Percentiles rank a stretch among this genome's conserved stretches.
Evolutionary conservation across 1,284 basidiomycete species (phyloP).

Genomic region (Agroathelia rolfsii): DNA sequence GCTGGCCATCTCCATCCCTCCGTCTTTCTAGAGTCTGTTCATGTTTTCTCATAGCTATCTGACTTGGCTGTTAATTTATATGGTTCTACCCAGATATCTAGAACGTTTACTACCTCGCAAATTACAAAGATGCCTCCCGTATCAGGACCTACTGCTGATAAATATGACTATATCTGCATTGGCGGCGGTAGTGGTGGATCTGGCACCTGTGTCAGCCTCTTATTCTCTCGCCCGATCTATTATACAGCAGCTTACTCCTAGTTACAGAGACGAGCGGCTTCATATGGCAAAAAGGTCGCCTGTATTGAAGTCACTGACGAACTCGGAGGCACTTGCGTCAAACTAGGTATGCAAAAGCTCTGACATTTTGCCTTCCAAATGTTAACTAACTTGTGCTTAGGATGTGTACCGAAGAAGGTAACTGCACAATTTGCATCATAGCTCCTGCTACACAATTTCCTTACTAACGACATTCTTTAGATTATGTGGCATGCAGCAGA

Average conservation of each 20-base stretch:
- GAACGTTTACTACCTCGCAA: conserved; percentile 32
- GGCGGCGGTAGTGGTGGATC: conserved; percentile 82
- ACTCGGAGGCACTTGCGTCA: conserved; percentile 95
- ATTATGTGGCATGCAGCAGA: conserved; percentile 99
- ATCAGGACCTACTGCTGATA: conserved; percentile 48
- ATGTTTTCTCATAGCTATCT: conserved; percentile 7
- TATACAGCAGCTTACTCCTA: conserved; percentile 4
- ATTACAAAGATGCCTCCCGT: conserved; percentile 56
- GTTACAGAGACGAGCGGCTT: conserved; percentile 74
- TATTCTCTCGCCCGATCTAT: neutral
- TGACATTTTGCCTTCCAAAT: neutral
- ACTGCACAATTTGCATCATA: conserved; percentile 7
- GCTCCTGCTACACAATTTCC: conserved; percentile 5
- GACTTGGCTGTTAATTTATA: conserved; percentile 2
- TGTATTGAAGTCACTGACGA: conserved; percentile 73
- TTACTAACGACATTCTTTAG: conserved; percentile 27
- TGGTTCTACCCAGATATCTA: conserved; percentile 31
- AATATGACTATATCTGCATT: conserved; percentile 75
- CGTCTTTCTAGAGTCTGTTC: conserved; percentile 22
- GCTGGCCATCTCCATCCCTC: conserved; percentile 9
- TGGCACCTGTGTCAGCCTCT: conserved; percentile 54
- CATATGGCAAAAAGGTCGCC: conserved; percentile 90
- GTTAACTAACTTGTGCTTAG: conserved; percentile 24
- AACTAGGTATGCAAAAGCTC: conserved; percentile 57
- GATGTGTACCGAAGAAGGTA: conserved; percentile 88